These are phyloP conservation scores for Pseudogymnoascus sp. DNA, from an alignment of 2,329 filamentous ascomycete species.

Conservation along the genomic window DNA sequence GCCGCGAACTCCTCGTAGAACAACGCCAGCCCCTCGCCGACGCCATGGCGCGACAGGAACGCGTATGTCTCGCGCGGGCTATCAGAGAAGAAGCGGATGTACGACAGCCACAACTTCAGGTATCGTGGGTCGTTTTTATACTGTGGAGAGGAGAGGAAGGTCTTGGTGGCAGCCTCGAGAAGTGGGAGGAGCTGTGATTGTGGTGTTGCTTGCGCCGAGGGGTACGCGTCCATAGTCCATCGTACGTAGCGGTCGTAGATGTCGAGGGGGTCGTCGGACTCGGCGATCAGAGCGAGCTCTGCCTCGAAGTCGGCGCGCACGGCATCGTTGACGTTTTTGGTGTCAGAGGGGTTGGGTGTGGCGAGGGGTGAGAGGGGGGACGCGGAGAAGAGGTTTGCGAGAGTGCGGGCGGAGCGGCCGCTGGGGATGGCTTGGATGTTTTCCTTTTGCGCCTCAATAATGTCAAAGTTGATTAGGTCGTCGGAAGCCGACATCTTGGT, in stretches of 20 bases:
- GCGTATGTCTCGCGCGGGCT: conserved; percentile 88
- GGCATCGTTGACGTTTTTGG: conserved; percentile 68
- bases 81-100: conserved; percentile 88
- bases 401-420: conserved; percentile 79
- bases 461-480: conserved; percentile 68
- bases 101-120: conserved; percentile 86
- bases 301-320: conserved; percentile 79
- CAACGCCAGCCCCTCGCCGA: conserved; percentile 79
- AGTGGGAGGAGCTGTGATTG: conserved; percentile 84
- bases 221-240: conserved; percentile 94
- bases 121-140: conserved; percentile 96
- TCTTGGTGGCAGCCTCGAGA: conserved; percentile 85
- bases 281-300: conserved; percentile 68
- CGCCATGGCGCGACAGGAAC: conserved; percentile 78
- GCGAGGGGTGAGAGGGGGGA: conserved; percentile 49
- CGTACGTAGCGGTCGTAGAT: conserved; percentile 94
- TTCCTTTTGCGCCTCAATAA: conserved; percentile 95
- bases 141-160: conserved; percentile 74
- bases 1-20: conserved; percentile 97
- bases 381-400: conserved; percentile 73
- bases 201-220: conserved; percentile 82
- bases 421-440: conserved; percentile 92
- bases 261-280: conserved; percentile 91
- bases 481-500: conserved; percentile 39
- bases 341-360: conserved; percentile 62